Evolutionary conservation across 1,284 basidiomycete genomes (phyloP), one percentile per base, ranked within the genome.

Genomic region (Apiotrichum akiyoshidainum): DNA sequence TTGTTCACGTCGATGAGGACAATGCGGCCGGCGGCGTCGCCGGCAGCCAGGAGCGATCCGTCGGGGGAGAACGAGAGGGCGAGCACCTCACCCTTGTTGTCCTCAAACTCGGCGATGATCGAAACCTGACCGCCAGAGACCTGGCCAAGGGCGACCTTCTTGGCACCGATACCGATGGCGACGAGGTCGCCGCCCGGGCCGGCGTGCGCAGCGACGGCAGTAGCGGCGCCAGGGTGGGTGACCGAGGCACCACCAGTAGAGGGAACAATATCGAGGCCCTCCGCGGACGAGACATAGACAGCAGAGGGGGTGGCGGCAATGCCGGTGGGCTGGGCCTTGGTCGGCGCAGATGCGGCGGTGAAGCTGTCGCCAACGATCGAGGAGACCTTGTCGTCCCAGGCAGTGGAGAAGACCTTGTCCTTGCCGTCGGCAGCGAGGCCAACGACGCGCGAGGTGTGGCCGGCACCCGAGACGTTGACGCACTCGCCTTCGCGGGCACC

Each of bases 11-110:
- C 86, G 76, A 78, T 69, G 46, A 78, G 66, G 52, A 78, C 66
- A 54, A 77, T 73, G 19, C 77, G 60, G 16, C 77, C 76, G 5
- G 70, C 65, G 3, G 71, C 90, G 74, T 94, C 90, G 52, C 90
- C 92, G 5, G 86, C 82, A 50, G 89, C 91, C 11, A 97, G 81
- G 31, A 87, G 80, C 37, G 80, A 79, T 1, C 87, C 89, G 70
- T 94, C 86, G 0, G 86, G 84, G 0, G 89, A 90, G 78, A 97
- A 90, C 0, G 90, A 85, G 2, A 99, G 76, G 0, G 87, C 85
- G 33, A 87, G 87, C 14, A 97, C 81, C 10, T 83, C 78, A 19
- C 85, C 88, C 66, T 84, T 85, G 75, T 88, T 88, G 35, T 85
- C 85, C 58, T 88, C 85, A 35, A 94, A 82, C 76, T 19, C 77